These are phyloP conservation scores for Colletotrichum paranaense DNA, from an alignment of 2,329 filamentous ascomycete genomes.

Conservation along the genomic window DNA sequence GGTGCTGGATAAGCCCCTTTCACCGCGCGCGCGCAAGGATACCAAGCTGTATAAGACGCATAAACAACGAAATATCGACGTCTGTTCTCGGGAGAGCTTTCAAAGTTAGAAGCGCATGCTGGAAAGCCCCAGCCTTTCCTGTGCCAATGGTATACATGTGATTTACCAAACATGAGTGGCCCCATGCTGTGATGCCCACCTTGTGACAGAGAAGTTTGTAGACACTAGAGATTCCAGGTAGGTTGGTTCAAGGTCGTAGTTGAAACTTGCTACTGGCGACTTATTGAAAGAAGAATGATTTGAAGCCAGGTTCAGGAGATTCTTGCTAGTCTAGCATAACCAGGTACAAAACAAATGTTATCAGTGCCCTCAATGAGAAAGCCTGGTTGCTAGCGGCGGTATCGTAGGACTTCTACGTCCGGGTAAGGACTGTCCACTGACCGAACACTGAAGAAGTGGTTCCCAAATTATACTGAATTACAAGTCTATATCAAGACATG, in stretches of 20 bases:
- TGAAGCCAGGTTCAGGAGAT: no score
- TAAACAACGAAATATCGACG: slow-evolving; percentile 7
- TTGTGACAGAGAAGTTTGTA: background rate
- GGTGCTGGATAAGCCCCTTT: background rate
- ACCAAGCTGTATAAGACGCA: slow-evolving; percentile 5
- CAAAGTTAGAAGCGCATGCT: slow-evolving; percentile 21
- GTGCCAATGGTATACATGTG: slow-evolving; percentile 32
- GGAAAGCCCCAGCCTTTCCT: slow-evolving; percentile 1
- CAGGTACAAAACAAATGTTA: background rate
- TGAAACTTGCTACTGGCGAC: no score
- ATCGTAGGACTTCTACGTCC: background rate
- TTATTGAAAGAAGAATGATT: no score
- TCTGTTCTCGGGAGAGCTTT: slow-evolving; percentile 1
- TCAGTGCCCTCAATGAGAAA: background rate
- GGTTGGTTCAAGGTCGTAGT: no score
- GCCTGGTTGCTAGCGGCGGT: background rate
- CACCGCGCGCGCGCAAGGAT: slow-evolving; percentile 1
- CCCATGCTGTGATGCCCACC: background rate
- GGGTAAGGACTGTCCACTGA: background rate
- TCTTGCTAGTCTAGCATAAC: no score
- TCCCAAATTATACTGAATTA: background rate
- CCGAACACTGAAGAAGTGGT: background rate
- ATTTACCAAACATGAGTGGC: background rate
- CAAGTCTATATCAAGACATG: background rate
- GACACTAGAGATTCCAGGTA: no score